Base-by-base conservation (phyloP, 345 rosid genomes). In the Kernera saxatilis region DNA sequence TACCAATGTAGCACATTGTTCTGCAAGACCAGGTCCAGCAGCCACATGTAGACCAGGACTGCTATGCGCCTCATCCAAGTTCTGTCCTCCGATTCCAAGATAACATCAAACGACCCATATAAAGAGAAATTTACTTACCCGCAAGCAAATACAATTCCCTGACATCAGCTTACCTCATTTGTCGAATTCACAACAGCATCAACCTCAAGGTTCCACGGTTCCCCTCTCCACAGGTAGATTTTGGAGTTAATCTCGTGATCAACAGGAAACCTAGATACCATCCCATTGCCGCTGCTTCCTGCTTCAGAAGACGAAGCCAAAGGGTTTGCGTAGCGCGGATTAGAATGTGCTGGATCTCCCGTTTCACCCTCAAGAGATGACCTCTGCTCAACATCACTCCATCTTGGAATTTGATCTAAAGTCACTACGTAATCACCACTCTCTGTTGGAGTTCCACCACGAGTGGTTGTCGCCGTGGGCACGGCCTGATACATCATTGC, bases 141-240 rank as follows among this genome's bases (percentile, higher is more conserved):
- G 1, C 32, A 18, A 72, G 43, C 40, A 43, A 9, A 41, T 2
- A 9, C 1, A 39, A 46, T 33, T 14, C 35, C 27, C 12, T 17
- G 71, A 66, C 25, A 18, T 45, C 61, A 63, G 67, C 71, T 87
- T 57, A 85, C 99, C 98, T 94, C 99, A 76, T 91, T 94, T 6
- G 99, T 87, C 12, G 99, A 89, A 76, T 94, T 94, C 51, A 94
- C 99, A 75, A 94, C 98, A 64, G 97, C 96, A 84, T 94, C 98
- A 25, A 94, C 98, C 78, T 89, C 97, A 35, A 94, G 90, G 85
- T 86, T 94, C 99, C 99, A 94, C 0, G 99, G 99, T 72, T 81
- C 82, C 49, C 98, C 99, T 80, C 95, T 85, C 99, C 99, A 94
- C 13, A 94, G 71, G 67, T 89, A 89, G 48, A 94, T 89, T 80